Base-by-base conservation (phyloP, 2,329 filamentous ascomycete species). In the Thielaviopsis cerberus region DNA sequence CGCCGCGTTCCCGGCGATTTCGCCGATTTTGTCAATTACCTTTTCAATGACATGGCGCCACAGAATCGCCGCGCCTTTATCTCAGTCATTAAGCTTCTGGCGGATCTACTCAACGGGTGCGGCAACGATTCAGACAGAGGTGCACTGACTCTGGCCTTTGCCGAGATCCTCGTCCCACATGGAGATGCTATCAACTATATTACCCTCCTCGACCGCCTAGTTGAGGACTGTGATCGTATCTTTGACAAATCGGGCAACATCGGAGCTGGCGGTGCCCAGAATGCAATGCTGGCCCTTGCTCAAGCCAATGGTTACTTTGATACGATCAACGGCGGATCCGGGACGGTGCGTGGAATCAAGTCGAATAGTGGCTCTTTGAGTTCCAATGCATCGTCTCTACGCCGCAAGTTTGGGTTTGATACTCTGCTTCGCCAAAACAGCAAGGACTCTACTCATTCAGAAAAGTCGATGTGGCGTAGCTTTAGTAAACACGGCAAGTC, bases 111-210 rank as follows among this genome's bases (percentile, higher is more conserved):
- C 6, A 89, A 94, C 63, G 89, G 88, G 2, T 95, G 89, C 63
- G 84, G 84, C 55, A 95, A 94, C 65, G 91, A 96, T 66, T 86
- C 88, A 30, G 91, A 96, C 67, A 80, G 90, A 53, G 91, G 91
- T 54, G 86, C 88, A 23, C 71, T 97, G 64, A 96, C 89, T 0
- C 81, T 88, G 51, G 86, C 88, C 1, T 96, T 97, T 72, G 84
- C 89, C 0, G 89, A 96, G 67, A 76, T 96, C 55, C 73, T 97
- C 6, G 85, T 92, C 1, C 57, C 57, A n/a, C 50, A 59, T 17
- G 55, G 56, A 26, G 81, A 83, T 61, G 82, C 89, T 1, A 82
- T 87, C 60, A 80, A 89, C 62, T 92, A 91, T 67, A 90, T 96
- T 64, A 92, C 91, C 58, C 73, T 96, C 15, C 75, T 96, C 52